A percentile compares a stretch with the other conserved stretches of the same genome.
Conservation (phyloP, 805 yeast genomes). For the Schwanniomyces yamadae region DNA sequence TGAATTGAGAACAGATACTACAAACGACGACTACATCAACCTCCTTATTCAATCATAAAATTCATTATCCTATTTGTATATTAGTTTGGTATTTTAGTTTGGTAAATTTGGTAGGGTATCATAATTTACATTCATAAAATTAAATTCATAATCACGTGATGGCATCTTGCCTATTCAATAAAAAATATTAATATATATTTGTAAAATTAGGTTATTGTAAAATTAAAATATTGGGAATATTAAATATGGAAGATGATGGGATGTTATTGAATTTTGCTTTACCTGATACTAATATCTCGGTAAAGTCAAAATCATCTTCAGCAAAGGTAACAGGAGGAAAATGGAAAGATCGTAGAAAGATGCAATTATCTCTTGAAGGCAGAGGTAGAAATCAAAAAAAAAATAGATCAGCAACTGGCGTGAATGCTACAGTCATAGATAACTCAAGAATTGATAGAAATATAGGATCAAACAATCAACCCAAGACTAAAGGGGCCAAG, state of each 20-base stretch:
- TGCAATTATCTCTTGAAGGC: slow-evolving; percentile 51
- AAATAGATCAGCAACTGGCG: slow-evolving; percentile 26
- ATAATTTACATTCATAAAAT: not conserved
- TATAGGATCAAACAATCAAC: slow-evolving; percentile 1
- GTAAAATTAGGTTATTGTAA: not conserved
- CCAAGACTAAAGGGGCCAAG: slow-evolving; percentile 3
- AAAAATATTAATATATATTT: not conserved
- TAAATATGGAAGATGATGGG: slow-evolving; percentile 51
- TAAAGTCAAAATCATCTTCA: slow-evolving; percentile 15
- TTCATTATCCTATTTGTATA: not conserved
- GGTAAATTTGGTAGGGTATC: too few species aligned
- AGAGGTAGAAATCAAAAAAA: slow-evolving; percentile 28
- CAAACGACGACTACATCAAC: slow-evolving; percentile 25
- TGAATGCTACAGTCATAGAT: slow-evolving; percentile 26
- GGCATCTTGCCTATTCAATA: slow-evolving; percentile 11
- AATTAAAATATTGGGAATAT: not conserved
- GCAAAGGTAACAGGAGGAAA: slow-evolving; percentile 64
- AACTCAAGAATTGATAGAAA: not conserved
- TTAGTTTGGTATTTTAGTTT: too few species aligned
- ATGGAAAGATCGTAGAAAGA: slow-evolving; percentile 78
- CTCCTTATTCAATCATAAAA: slow-evolving; percentile 15
- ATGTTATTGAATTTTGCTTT: slow-evolving; percentile 71
- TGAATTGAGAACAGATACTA: slow-evolving; percentile 20
- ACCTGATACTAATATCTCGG: slow-evolving; percentile 26
- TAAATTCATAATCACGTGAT: slow-evolving; percentile 7